Evolutionary conservation across 345 rosid species (phyloP), one percentile per base, ranked within the genome.

Genomic region (Physaria fendleri): DNA sequence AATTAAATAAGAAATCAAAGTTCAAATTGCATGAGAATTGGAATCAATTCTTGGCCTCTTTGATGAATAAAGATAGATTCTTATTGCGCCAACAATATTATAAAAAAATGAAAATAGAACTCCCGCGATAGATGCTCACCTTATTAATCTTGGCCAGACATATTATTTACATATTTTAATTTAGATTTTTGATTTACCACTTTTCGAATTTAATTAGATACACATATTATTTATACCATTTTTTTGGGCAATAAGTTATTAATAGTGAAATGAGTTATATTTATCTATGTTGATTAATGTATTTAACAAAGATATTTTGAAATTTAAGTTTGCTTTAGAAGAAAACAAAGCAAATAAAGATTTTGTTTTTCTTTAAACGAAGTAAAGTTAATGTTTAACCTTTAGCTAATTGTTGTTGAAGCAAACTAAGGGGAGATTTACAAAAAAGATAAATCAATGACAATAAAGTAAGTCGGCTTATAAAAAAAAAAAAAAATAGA

Each of bases 1-100:
- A 32, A 11, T 32, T 38, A 47, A 61, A 62, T 46, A 37, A 46
- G 39, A 37, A 45, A 63, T 18, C 41, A 63, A 70, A 70, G 69
- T 48, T 70, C 53, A 70, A 56, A 40, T 70, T 70, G 74, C 66
- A 49, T 43, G 56, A 65, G 71, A 46, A 78, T 62, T 65, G 82
- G 88, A 81, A 84, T 81, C 74, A 49, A 83, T 85, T 77, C 91
- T 90, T 90, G 56, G 68, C 91, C 77, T 87, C 94, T 79, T 78
- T 82, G 76, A 63, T 87, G 82, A 83, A 79, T 71, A 71, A 65
- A 70, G 74, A 70, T 70, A 70, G 69, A 70, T 70, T 70, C 74
- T 64, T 63, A 56, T 63, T 55, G 74, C 74, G 74, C 69, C 69
- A 70, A 62, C 58, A 47, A 70, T 43, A 53, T 61, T 61, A 56